phyloP scores from a whole-genome alignment of 192 early-diverging fungal species.

The Linnemannia zychae region DNA sequence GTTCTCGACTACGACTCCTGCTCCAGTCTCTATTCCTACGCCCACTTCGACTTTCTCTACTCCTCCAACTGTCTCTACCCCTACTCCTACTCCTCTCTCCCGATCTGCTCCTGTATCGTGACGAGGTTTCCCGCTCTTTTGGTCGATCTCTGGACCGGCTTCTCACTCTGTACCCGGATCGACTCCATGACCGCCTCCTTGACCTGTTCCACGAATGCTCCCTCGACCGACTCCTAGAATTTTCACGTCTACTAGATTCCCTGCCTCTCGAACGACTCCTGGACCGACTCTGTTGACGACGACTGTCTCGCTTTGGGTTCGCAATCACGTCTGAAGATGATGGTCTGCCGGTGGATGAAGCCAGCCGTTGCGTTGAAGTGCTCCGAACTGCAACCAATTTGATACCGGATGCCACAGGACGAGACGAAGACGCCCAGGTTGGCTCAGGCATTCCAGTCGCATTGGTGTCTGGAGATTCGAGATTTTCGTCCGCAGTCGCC shows the following conservation, averaged over 20 bases:
- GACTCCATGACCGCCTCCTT: slow-evolving; percentile 19
- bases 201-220: slow-evolving; percentile 17
- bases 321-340: slow-evolving; percentile 5
- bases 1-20: not conserved
- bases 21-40: not conserved
- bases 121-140: not conserved
- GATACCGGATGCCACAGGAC: not conserved
- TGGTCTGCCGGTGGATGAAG: not conserved
- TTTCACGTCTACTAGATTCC: not conserved
- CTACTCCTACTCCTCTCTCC: slow-evolving; percentile 2
- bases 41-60: not conserved
- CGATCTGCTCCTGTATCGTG: not conserved
- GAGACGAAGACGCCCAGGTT: not conserved
- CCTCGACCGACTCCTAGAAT: not conserved
- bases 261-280: not conserved
- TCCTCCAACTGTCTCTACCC: not conserved
- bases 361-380: not conserved
- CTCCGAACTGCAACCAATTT: not conserved
- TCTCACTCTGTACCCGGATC: not conserved
- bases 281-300: not conserved
- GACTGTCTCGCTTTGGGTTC: not conserved
- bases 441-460: not conserved
- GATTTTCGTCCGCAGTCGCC: not conserved
- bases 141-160: slow-evolving; percentile 13
- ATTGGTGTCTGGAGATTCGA: not conserved